Conservation (phyloP, 768 basidiomycete species). For the Tubosaeta brunneosetosa region DNA sequence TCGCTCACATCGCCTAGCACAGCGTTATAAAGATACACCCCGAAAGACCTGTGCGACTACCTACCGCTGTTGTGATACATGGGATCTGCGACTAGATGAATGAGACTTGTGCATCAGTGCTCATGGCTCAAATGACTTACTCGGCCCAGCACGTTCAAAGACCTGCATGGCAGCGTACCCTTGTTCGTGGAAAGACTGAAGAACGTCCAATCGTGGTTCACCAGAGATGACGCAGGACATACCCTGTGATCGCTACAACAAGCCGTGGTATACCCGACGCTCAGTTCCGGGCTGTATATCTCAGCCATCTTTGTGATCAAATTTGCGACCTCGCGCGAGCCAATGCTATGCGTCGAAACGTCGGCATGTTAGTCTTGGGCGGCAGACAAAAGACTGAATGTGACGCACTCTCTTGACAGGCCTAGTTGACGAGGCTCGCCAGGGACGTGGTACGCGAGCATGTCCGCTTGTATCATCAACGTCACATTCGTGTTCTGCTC, state of each 20-base stretch:
- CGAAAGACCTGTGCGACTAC: slow-evolving; percentile 11
- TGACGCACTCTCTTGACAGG: slow-evolving; percentile 60
- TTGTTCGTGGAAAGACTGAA: slow-evolving; percentile 70
- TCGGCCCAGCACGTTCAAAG: slow-evolving; percentile 80
- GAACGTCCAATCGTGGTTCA: not conserved
- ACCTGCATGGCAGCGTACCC: slow-evolving; percentile 86
- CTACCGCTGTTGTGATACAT: slow-evolving; percentile 84
- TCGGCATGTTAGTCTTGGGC: not conserved
- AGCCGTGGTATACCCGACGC: slow-evolving; percentile 63
- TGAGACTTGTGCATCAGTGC: not conserved
- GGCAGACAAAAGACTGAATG: not conserved
- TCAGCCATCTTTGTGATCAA: slow-evolving; percentile 70
- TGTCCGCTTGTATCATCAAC: slow-evolving; percentile 88
- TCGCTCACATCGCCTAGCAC: slow-evolving; percentile 67
- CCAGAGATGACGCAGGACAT: slow-evolving; percentile 6
- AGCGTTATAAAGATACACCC: not conserved
- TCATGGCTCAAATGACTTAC: slow-evolving; percentile 29
- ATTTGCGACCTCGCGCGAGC: slow-evolving; percentile 68
- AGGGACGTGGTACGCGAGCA: slow-evolving; percentile 80
- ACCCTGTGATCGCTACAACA: slow-evolving; percentile 94
- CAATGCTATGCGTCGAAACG: slow-evolving; percentile 49
- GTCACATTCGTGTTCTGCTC: slow-evolving; percentile 59
- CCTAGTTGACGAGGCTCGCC: slow-evolving; percentile 82
- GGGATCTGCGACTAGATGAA: slow-evolving; percentile 65
- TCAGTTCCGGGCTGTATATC: slow-evolving; percentile 78